phyloP scores from a whole-genome alignment of 2,329 filamentous ascomycete species.

The Phyllosticta capitalensis region DNA sequence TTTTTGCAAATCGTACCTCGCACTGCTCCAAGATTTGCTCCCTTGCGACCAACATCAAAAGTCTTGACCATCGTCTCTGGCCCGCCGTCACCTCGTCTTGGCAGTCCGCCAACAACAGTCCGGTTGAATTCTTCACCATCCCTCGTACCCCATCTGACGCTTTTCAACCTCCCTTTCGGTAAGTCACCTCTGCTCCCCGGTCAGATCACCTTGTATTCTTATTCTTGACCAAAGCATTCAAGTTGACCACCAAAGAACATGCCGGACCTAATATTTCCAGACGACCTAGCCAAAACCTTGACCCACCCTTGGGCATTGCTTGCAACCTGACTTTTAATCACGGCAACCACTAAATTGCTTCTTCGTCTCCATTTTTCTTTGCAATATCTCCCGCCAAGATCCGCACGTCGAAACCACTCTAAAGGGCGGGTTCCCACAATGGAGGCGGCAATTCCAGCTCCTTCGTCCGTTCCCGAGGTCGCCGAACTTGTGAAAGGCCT shows the following conservation, averaged over 20 bases:
- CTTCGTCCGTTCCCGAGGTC: constrained; percentile 21
- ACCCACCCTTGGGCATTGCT: not conserved
- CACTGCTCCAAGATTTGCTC: not conserved
- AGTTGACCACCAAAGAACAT: not conserved
- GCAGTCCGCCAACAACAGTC: not conserved
- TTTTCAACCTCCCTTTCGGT: not conserved
- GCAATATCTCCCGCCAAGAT: not conserved
- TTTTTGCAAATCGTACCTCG: not conserved
- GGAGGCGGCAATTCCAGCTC: not conserved
- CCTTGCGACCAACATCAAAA: not conserved
- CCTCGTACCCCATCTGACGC: not conserved
- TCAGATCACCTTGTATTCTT: not conserved
- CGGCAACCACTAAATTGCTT: not conserved
- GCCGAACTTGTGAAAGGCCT: constrained; percentile 41
- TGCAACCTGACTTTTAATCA: not conserved
- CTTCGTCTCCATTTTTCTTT: not conserved
- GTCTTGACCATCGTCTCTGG: not conserved
- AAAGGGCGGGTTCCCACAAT: not conserved
- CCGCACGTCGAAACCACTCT: not conserved
- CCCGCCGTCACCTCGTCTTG: not conserved
- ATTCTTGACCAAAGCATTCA: not conserved
- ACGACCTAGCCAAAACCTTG: not conserved
- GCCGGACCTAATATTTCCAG: not conserved
- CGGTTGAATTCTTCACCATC: not conserved
- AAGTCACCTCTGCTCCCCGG: not conserved